Conservation (phyloP, 257 asterid species). For the Solanum dulcamara region DNA sequence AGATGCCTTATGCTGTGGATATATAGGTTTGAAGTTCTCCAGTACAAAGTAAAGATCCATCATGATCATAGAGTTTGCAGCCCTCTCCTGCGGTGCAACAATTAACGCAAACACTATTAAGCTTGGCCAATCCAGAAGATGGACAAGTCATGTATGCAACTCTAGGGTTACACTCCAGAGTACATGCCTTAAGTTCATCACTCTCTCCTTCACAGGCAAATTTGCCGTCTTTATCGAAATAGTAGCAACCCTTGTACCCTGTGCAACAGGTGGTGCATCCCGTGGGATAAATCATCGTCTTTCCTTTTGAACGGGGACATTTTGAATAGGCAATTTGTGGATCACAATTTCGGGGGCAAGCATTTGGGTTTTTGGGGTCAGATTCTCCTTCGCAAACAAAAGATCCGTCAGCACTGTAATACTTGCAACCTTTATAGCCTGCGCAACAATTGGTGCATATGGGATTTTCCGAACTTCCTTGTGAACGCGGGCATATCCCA, state of each 20-base stretch:
- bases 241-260: background rate
- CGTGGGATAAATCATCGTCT: background rate
- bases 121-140: too few species aligned
- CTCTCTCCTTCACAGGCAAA: background rate
- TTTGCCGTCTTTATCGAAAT: background rate
- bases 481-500: background rate
- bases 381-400: background rate
- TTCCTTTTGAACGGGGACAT: background rate
- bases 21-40: too few species aligned
- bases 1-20: too few species aligned
- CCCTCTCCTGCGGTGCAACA: too few species aligned
- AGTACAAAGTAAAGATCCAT: too few species aligned
- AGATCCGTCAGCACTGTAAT: background rate
- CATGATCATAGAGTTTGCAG: too few species aligned
- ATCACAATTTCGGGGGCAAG: background rate
- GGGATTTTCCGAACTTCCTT: background rate
- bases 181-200: background rate
- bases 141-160: too few species aligned
- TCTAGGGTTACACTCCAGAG: too few species aligned
- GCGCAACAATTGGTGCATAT: background rate
- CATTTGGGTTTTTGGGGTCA: background rate
- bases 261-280: background rate
- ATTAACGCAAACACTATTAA: too few species aligned
- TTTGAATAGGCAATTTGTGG: background rate
- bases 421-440: background rate